Percentiles rank a stretch among this genome's conserved stretches.
These are phyloP conservation scores for Candida caryicola DNA, from an alignment of 805 yeast species.

Conservation along the genomic window DNA sequence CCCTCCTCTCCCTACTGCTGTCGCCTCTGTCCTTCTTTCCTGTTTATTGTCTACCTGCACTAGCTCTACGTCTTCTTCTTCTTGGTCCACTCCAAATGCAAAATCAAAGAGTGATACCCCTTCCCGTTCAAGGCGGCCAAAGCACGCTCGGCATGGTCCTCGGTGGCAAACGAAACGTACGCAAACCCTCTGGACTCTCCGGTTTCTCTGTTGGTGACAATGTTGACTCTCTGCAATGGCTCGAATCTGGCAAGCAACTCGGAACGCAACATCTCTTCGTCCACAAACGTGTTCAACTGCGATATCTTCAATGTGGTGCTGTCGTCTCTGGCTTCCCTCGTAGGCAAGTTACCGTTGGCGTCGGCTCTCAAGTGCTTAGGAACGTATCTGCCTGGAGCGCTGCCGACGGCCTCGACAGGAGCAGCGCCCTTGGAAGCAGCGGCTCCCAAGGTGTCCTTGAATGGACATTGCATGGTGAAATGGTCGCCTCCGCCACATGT, in stretches of 20 bases:
- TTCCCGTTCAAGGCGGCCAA: constrained; percentile 76
- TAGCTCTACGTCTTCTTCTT: constrained; percentile 31
- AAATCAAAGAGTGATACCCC: constrained; percentile 88
- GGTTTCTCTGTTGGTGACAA: constrained; percentile 89
- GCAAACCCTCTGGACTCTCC: constrained; percentile 96
- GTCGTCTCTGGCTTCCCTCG: constrained; percentile 64
- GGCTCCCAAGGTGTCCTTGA: constrained; percentile 75
- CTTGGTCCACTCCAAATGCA: constrained; percentile 47
- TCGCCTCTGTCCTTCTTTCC: background rate
- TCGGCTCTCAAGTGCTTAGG: constrained; percentile 46
- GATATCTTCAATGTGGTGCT: constrained; percentile 84
- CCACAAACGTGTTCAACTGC: constrained; percentile 82
- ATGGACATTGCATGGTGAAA: constrained; percentile 93
- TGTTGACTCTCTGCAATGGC: constrained; percentile 68
- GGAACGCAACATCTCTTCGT: constrained; percentile 73
- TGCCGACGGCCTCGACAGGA: constrained; percentile 11
- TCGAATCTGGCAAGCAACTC: constrained; percentile 70
- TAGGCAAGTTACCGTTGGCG: constrained; percentile 40
- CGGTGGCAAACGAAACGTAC: constrained; percentile 75
- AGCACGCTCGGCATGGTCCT: constrained; percentile 71
- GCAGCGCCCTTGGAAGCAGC: constrained; percentile 17
- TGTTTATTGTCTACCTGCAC: background rate
- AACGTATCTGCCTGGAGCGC: constrained; percentile 37
- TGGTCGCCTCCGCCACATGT: constrained; percentile 85
- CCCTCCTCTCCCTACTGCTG: background rate